Percentiles rank a stretch among this genome's conserved stretches.
Evolutionary conservation across 2,329 filamentous ascomycete species (phyloP).

Genomic region (Leptographium galeiforme): DNA sequence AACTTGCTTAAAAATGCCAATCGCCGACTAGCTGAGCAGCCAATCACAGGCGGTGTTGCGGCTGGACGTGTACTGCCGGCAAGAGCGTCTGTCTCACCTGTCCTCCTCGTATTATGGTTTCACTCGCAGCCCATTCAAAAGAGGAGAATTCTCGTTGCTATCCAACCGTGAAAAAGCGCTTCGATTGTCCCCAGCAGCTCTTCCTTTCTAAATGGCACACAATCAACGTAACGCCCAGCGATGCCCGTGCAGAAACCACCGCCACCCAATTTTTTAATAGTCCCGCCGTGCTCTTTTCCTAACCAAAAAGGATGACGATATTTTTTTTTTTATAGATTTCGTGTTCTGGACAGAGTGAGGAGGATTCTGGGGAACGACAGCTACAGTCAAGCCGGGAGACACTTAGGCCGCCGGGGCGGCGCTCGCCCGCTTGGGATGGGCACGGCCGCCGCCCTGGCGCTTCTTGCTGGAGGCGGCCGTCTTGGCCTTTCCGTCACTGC

Average conservation of each 20-base stretch:
- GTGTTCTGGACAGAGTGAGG: background rate
- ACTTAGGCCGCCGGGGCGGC: background rate
- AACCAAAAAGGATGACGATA: background rate
- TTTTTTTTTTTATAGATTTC: background rate
- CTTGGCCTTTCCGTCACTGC: constrained; percentile 40
- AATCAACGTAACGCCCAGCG: background rate
- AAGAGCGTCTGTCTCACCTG: too few relatives aligned
- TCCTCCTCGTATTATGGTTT: too few relatives aligned
- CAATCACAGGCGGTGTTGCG: too few relatives aligned
- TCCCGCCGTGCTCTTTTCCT: background rate
- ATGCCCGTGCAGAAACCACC: background rate
- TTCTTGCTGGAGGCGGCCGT: constrained; percentile 15
- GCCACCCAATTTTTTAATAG: background rate
- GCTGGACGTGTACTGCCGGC: too few relatives aligned
- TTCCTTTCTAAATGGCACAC: background rate
- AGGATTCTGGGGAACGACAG: background rate
- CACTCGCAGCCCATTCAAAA: too few relatives aligned
- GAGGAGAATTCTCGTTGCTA: too few relatives aligned
- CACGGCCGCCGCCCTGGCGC: constrained; percentile 26
- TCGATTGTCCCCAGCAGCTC: background rate
- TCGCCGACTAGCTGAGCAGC: too few relatives aligned
- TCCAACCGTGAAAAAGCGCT: too few relatives aligned
- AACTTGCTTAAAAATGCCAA: too few relatives aligned
- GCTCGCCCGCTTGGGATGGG: constrained; percentile 43
- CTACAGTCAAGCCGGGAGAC: too few relatives aligned